Base-by-base conservation (phyloP, 805 yeast genomes). In the Nadsonia fulvescens region DNA sequence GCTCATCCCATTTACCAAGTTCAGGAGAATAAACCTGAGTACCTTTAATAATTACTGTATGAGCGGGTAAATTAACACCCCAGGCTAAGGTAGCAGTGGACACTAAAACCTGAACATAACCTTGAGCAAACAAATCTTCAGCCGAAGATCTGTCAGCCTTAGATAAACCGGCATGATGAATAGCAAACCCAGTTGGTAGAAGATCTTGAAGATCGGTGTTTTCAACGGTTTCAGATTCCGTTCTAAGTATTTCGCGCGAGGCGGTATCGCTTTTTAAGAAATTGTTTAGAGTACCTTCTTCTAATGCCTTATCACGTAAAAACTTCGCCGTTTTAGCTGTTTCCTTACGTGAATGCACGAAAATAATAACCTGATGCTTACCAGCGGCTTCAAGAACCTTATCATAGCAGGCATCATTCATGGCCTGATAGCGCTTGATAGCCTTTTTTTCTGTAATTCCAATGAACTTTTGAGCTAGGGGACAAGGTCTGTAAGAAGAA, bases 51-150 rank as follows among this genome's bases (percentile, higher is more conserved):
- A 82, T 71, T 15, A 82, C 95, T 0, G 94, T 79, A 42, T 83
- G 94, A 0, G 94, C 94, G 2, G 95, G 95, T 30, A 82, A 58
- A 44, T 82, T 82, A 16, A 82, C 94, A 61, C 95, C 95, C 95
- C 95, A 82, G 0, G 95, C 94, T 33, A 82, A 61, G 0, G 95
- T 82, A 0, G 94, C 92, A 3, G 95, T 82, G 0, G 91, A 79
- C 1, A 83, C 83, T 30, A 82, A 54, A 1, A 82, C 76, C 38
- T 70, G 75, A n/a, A 79, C 51, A 32, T 76, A 70, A 3, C 93
- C 93, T 36, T 73, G 89, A 1, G 92, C 89, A 54, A 82, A 82
- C 20, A 79, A 52, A 42, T 79, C 92, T 47, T 82, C 95, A 0
- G 82, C 69, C 4, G 70, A 60, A 2, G 73, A 61, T 44, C 94